Conservation (phyloP, 2,329 filamentous ascomycete genomes). For the Arthrobotrys sphaeroides region DNA sequence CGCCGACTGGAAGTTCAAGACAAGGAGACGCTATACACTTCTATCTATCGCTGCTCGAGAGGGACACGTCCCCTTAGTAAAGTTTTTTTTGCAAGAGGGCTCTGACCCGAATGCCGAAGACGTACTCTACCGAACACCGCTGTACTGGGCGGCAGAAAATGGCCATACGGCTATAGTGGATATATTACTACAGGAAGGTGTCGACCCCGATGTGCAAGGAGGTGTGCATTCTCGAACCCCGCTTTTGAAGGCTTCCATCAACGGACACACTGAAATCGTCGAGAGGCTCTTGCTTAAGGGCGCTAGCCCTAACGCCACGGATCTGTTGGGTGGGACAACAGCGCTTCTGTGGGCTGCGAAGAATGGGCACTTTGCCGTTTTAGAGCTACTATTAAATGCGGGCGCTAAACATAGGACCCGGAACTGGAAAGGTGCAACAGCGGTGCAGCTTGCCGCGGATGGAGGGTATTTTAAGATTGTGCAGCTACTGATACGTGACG, state of each 20-base stretch:
- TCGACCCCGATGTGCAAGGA: background rate
- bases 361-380: background rate
- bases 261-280: background rate
- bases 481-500: too few relatives aligned
- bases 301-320: background rate
- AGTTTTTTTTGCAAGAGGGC: background rate
- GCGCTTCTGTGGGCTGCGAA: background rate
- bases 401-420: too few relatives aligned
- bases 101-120: background rate
- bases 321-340: background rate
- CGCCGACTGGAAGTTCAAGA: background rate
- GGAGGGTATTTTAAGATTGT: too few relatives aligned
- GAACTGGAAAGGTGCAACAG: too few relatives aligned
- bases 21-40: background rate
- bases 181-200: background rate
- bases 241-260: background rate
- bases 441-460: too few relatives aligned
- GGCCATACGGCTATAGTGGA: background rate
- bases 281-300: background rate
- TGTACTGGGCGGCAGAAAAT: background rate
- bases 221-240: background rate
- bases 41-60: background rate
- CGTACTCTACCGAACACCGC: background rate
- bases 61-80: background rate
- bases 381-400: background rate